Conservation (phyloP, 768 basidiomycete species). For the Leucosporidium scottii region DNA sequence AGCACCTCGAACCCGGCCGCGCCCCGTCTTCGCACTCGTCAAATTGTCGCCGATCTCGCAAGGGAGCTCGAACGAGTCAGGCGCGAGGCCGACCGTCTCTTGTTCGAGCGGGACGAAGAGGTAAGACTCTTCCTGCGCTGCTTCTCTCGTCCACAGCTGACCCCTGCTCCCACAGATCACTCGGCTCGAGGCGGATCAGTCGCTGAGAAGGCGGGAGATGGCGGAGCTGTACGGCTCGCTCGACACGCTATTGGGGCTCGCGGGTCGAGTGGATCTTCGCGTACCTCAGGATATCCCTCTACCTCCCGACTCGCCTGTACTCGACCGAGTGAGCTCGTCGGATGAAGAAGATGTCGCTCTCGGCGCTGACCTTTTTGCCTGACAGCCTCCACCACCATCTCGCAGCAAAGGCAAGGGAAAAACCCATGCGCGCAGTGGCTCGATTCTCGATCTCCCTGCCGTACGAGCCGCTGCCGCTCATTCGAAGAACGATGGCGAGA, state of each 20-base stretch:
- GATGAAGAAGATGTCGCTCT: not conserved
- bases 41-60: not conserved
- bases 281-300: not conserved
- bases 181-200: constrained; percentile 4
- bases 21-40: not conserved
- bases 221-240: constrained; percentile 10
- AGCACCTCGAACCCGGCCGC: not conserved
- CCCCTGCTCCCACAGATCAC: not conserved
- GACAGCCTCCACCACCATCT: not conserved
- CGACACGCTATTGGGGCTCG: constrained; percentile 5
- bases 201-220: not conserved
- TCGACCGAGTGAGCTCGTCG: not conserved
- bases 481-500: not conserved
- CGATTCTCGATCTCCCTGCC: constrained; percentile 5
- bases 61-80: not conserved
- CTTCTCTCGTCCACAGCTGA: not conserved
- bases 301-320: not conserved
- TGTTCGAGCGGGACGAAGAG: not conserved
- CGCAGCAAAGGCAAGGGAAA: not conserved
- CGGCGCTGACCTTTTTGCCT: no score
- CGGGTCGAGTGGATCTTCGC: not conserved
- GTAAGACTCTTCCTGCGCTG: not conserved
- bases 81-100: not conserved
- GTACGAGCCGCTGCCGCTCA: not conserved
- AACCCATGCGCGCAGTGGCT: not conserved